A percentile compares a stretch with the other conserved stretches of the same genome.
These are phyloP conservation scores for Diplodia mutila DNA, from an alignment of 2,329 filamentous ascomycete genomes.

Conservation along the genomic window DNA sequence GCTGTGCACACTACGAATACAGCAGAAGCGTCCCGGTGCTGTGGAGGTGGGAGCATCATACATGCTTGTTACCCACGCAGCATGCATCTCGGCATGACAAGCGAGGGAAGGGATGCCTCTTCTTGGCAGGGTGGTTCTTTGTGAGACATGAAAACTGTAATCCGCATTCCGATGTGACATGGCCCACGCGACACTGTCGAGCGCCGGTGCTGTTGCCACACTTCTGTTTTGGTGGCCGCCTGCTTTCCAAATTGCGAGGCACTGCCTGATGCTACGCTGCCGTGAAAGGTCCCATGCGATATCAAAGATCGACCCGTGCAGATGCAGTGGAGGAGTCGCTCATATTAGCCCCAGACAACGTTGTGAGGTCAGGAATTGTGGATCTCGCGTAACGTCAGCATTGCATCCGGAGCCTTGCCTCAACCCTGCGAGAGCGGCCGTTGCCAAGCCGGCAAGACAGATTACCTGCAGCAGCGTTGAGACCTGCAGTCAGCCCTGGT, in stretches of 20 bases:
- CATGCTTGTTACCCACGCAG: not conserved
- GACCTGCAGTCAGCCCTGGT: conserved; percentile 25
- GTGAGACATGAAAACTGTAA: conserved; percentile 21
- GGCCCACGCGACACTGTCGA: conserved; percentile 13
- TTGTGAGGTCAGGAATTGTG: conserved; percentile 11
- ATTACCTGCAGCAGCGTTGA: conserved; percentile 20
- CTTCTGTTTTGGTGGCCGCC: not conserved
- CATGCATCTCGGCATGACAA: conserved; percentile 17
- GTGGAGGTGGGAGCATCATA: conserved; percentile 14
- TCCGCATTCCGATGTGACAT: conserved; percentile 20
- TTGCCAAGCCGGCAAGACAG: conserved; percentile 25
- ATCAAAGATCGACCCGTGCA: not conserved
- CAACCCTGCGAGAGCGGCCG: conserved; percentile 17
- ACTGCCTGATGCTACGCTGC: conserved; percentile 2
- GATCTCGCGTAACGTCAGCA: conserved; percentile 19
- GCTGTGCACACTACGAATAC: conserved; percentile 9
- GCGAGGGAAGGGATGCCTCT: conserved; percentile 21
- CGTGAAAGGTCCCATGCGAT: conserved; percentile 15
- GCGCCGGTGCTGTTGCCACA: conserved; percentile 6
- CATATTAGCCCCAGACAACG: not conserved
- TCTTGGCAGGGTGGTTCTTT: conserved; percentile 22
- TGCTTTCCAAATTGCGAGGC: conserved; percentile 16
- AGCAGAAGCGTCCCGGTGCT: conserved; percentile 1
- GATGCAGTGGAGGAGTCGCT: not conserved
- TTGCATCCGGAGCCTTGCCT: conserved; percentile 18